Evolutionary conservation across 2,329 filamentous ascomycete genomes (phyloP), one percentile per base, ranked within the genome.

Genomic region (Biscogniauxia sp.): DNA sequence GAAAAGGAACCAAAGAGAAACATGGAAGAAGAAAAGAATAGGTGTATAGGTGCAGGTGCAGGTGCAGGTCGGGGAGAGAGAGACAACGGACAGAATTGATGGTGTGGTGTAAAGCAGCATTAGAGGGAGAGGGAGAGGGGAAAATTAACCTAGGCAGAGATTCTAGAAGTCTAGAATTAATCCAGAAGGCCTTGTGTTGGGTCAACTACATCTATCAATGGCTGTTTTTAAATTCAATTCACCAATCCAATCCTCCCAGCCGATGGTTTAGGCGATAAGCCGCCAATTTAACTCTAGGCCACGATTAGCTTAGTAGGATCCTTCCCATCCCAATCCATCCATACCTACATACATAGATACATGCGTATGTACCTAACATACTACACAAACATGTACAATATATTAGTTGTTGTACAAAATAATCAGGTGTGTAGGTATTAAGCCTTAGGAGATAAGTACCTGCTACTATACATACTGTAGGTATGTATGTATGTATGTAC

Each of bases 81-180:
- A 9, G 26, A 28, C 5, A 9, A 28, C 26, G 26, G 26, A n/a
- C 26, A 28, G 26, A 9, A 28, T 28, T 28, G 9, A 7, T 32
- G 28, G 7, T 32, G 28, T 32, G 9, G 28, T 9, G 28, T 32
- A 45, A 13, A n/a, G 37, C 2, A n/a, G 37, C 3, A 45, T 6
- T 2, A 45, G 11, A 45, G 2, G 37, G 17, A 45, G 11, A 45
- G 7, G 15, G 11, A 9, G 37, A 37, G 32, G 9, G 17, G 37
- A n/a, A 45, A 15, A 45, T 32, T 5, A 6, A 45, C 17, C 3
- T 11, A 45, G 37, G 15, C 15, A 45, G 37, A 45, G 17, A 45
- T 64, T 65, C 59, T 64, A 62, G 61, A 61, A 65, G 52, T 64
- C 56, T 55, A 59, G 28, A 61, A 62, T 54, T 52, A 52, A 54